Percentiles rank a stretch among this genome's conserved stretches.
Conservation (phyloP, 148 eudicot genomes). For the Amaranthus cruentus region DNA sequence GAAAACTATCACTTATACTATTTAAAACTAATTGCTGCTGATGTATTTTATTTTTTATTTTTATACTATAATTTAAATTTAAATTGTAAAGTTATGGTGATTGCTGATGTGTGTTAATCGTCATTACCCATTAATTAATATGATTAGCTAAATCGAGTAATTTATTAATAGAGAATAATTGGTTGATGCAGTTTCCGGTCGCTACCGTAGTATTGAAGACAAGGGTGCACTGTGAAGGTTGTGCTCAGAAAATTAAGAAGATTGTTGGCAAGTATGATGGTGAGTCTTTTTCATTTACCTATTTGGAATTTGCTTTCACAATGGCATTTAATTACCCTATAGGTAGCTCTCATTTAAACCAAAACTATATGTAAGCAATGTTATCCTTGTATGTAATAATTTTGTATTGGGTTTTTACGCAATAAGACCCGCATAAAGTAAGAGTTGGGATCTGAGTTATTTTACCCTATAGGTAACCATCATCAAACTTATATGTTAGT, state of each 20-base stretch:
- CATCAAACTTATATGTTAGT: no score
- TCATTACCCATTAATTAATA: slow-evolving; percentile 12
- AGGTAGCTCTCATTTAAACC: neutral
- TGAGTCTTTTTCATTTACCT: slow-evolving; percentile 14
- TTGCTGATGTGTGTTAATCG: slow-evolving; percentile 6
- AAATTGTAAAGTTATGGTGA: no score
- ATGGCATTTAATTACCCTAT: neutral
- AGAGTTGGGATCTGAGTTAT: no score
- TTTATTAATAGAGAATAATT: neutral
- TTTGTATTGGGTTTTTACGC: no score
- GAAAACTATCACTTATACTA: slow-evolving; percentile 1
- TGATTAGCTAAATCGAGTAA: neutral
- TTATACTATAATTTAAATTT: neutral
- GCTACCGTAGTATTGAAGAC: slow-evolving; percentile 45
- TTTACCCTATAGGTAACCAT: no score
- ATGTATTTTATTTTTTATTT: neutral
- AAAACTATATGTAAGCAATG: no score
- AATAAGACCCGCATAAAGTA: no score
- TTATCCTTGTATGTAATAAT: no score
- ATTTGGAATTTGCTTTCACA: neutral
- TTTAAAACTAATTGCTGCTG: slow-evolving; percentile 15
- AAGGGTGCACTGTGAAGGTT: slow-evolving; percentile 47
- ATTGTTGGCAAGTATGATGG: slow-evolving; percentile 37
- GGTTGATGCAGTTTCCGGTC: slow-evolving; percentile 28
- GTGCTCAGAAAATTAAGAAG: slow-evolving; percentile 44